Evolutionary conservation across 495 filamentous ascomycete genomes (phyloP), one percentile per base, ranked within the genome.

Genomic region (Neurospora hispaniola): DNA sequence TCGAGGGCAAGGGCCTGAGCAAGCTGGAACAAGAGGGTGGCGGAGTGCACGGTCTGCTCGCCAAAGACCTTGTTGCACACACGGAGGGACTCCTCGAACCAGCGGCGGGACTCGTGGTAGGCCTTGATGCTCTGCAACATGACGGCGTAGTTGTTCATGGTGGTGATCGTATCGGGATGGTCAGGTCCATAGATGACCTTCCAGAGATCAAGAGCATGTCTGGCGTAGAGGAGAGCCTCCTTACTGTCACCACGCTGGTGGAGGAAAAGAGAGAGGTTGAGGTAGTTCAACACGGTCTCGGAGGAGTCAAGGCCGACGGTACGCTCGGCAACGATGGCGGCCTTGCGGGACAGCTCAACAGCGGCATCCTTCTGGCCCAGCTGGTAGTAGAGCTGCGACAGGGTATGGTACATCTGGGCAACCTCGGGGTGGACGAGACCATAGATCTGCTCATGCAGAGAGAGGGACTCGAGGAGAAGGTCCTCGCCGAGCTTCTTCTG

Each of bases 391-490:
- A 98, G 86, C 87, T 96, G 96, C 8, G 96, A 97, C 40, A 99
- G 86, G 46, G 91, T 92, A 81, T 96, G 93, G 84, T 99, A 99
- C 42, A 97, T 90, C 80, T 95, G 89, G 71, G 95, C 94, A 75
- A 98, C 94, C 82, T 99, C 96, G 12, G 96, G 94, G 80, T 99
- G 96, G 31, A 99, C 87, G 48, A 98, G 94, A 72, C 96, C 96
- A 78, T 99, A 99, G 78, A 99, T 98, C 82, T 99, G 96, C 83
- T 99, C 96, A 78, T 99, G 94, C 41, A 99, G 86, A 68, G 96
- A 97, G 74, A 99, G 86, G 27, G 94, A 97, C 80, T 99, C 96
- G 66, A 98, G 85, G 44, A 99, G 88, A 70, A 99, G 89, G 80
- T 98, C 96, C 83, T 97, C 95, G 70, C 96, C 96, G 69, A 98